Base-by-base conservation (phyloP, 2,329 filamentous ascomycete genomes). In the Colletotrichum scovillei region DNA sequence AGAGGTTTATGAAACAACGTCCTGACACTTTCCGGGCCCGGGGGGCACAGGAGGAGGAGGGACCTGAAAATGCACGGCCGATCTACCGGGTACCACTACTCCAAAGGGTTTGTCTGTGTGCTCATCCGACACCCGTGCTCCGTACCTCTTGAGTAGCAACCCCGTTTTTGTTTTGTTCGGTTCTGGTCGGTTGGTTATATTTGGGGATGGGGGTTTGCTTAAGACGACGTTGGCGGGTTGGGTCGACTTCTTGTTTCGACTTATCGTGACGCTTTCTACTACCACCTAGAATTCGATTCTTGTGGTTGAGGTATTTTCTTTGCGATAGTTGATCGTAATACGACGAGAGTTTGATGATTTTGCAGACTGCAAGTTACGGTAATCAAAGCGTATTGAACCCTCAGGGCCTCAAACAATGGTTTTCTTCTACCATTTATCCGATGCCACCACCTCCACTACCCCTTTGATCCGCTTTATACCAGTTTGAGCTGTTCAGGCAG, bases 1-100 rank as follows among this genome's bases (percentile, higher is more conserved):
- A 73, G 70, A 73, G 70, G 70, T 73, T 70, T 64, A 73, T 75
- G 74, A 75, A 75, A 75, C 74, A 63, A 57, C 63, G 66, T 75
- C 74, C 71, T 74, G 72, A 75, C 74, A 74, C 74, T 67, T 55
- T 74, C 56, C 64, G 60, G 58, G 63, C 63, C 70, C 72, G 64
- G 63, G 35, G 66, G 53, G 38, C 38, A 19, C 60, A 35, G 42
- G 60, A 46, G 49, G 59, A 58, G 14, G 42, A 58, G 14, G 26
- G n/a, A 35, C 35, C 52, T 28, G 52, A 42, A 35, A 35, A 72
- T 49, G 70, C 70, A 73, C 67, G 60, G 70, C 32, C 70, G 60
- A 65, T 70, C 55, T 57, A n/a, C 46, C 46, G 24, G 26, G 26
- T 56, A 22, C 46, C 49, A 24, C 22, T 42, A 49, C 42, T 49